Conservation (phyloP, 1,284 basidiomycete genomes). For the Omphalotus olearius region DNA sequence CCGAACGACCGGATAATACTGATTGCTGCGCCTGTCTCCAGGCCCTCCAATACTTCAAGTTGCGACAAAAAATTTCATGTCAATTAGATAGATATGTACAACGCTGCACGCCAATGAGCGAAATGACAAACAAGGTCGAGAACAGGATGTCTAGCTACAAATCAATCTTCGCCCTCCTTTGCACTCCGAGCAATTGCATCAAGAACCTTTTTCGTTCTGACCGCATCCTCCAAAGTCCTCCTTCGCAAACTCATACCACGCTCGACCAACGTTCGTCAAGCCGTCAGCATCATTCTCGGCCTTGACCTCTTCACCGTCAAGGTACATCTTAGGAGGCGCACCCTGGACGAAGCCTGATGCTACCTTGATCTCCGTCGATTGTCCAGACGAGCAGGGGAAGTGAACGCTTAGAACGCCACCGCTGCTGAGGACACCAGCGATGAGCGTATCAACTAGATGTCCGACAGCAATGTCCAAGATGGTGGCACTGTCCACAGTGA, state of each 20-base stretch:
- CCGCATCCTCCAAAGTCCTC: constrained; percentile 10
- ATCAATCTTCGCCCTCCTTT: constrained; percentile 7
- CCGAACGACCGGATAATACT: too few relatives aligned
- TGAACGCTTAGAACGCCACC: background rate
- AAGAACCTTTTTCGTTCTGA: constrained; percentile 4
- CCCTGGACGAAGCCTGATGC: constrained; percentile 5
- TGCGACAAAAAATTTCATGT: too few relatives aligned
- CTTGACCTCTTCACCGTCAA: constrained; percentile 16
- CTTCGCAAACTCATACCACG: constrained; percentile 10
- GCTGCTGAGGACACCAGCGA: background rate
- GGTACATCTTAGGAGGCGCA: constrained; percentile 9
- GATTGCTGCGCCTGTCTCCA: too few relatives aligned
- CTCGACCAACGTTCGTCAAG: background rate
- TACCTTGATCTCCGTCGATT: constrained; percentile 18
- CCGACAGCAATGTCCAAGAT: constrained; percentile 10
- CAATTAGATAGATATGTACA: too few relatives aligned
- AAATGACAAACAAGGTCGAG: too few relatives aligned
- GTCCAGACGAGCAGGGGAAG: constrained; percentile 11
- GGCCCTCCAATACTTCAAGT: too few relatives aligned
- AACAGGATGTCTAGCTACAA: background rate
- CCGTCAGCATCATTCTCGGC: background rate
- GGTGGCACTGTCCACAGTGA: constrained; percentile 8
- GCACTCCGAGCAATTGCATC: constrained; percentile 11
- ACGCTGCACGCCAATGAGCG: too few relatives aligned
- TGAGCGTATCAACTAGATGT: constrained; percentile 14